Percentiles rank a stretch among this genome's conserved stretches.
These are phyloP conservation scores for Diaporthe australafricana DNA, from an alignment of 2,329 filamentous ascomycete genomes.

Conservation along the genomic window DNA sequence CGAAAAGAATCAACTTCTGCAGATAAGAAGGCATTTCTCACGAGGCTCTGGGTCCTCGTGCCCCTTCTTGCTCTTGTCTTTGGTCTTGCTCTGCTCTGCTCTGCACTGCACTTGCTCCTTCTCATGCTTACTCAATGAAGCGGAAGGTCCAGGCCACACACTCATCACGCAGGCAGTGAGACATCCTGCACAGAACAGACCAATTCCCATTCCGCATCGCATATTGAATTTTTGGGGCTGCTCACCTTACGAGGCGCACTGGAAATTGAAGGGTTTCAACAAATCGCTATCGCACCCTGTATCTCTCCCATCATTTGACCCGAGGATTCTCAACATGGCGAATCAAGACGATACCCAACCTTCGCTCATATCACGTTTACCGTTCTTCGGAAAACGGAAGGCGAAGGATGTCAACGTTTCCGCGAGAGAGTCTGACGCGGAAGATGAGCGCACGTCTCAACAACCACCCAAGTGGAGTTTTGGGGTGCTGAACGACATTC, in stretches of 20 bases:
- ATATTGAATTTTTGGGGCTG: background rate
- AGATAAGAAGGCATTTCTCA: constrained; percentile 3
- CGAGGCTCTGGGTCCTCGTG: background rate
- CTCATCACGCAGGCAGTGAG: background rate
- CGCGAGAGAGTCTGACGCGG: constrained; percentile 21
- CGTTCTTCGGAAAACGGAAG: constrained; percentile 15
- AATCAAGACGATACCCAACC: background rate
- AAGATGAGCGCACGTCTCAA: constrained; percentile 2
- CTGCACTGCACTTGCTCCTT: background rate
- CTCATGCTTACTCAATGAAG: background rate
- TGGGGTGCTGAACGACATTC: constrained; percentile 84
- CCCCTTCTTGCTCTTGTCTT: background rate
- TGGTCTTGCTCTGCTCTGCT: background rate
- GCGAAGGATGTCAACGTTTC: background rate
- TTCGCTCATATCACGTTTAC: constrained; percentile 20
- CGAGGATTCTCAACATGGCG: constrained; percentile 1
- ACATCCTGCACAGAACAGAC: background rate
- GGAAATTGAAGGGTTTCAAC: background rate
- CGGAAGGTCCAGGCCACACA: background rate
- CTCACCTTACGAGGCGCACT: background rate
- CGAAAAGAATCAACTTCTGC: background rate
- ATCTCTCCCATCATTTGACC: background rate
- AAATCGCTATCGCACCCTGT: background rate
- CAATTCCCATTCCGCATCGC: background rate
- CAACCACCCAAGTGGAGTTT: constrained; percentile 65